These are phyloP conservation scores for Suillus plorans DNA, from an alignment of 768 basidiomycete genomes.

Conservation along the genomic window DNA sequence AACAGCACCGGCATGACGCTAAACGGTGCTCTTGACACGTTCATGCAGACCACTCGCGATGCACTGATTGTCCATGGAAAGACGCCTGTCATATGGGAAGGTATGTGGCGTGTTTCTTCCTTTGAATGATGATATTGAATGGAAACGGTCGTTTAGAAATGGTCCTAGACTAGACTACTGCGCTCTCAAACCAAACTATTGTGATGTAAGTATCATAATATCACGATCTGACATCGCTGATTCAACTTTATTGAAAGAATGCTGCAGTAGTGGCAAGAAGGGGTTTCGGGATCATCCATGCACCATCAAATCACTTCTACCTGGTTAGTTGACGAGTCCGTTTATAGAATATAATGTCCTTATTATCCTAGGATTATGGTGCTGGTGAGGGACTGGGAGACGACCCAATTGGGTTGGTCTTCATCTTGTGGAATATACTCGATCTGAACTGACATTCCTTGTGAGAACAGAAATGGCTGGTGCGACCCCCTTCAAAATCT, in stretches of 20 bases:
- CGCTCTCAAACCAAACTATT: slow-evolving; percentile 47
- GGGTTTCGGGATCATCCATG: too few species aligned
- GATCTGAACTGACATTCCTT: not conserved
- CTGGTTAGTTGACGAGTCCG: slow-evolving; percentile 30
- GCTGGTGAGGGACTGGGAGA: slow-evolving; percentile 69
- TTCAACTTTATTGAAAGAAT: not conserved
- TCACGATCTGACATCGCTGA: slow-evolving; percentile 9
- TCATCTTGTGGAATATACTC: not conserved
- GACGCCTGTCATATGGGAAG: slow-evolving; percentile 51
- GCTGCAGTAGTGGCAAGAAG: too few species aligned
- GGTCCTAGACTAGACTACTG: slow-evolving; percentile 56
- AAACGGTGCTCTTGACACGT: slow-evolving; percentile 38
- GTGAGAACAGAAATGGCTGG: slow-evolving; percentile 53
- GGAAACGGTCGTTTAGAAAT: slow-evolving; percentile 43
- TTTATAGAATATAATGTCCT: not conserved
- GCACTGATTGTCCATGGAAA: slow-evolving; percentile 36
- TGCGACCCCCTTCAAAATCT: slow-evolving; percentile 80
- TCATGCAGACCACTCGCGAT: slow-evolving; percentile 36
- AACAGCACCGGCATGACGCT: slow-evolving; percentile 38
- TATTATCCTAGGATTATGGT: slow-evolving; percentile 55
- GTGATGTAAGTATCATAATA: slow-evolving; percentile 45
- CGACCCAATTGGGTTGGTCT: slow-evolving; percentile 38
- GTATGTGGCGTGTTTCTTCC: slow-evolving; percentile 15
- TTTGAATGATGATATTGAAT: not conserved
- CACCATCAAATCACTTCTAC: too few species aligned